Percentiles rank a stretch among this genome's conserved stretches.
Evolutionary conservation across 2,329 filamentous ascomycete species (phyloP).

Genomic region (Paraphaeosphaeria minitans): DNA sequence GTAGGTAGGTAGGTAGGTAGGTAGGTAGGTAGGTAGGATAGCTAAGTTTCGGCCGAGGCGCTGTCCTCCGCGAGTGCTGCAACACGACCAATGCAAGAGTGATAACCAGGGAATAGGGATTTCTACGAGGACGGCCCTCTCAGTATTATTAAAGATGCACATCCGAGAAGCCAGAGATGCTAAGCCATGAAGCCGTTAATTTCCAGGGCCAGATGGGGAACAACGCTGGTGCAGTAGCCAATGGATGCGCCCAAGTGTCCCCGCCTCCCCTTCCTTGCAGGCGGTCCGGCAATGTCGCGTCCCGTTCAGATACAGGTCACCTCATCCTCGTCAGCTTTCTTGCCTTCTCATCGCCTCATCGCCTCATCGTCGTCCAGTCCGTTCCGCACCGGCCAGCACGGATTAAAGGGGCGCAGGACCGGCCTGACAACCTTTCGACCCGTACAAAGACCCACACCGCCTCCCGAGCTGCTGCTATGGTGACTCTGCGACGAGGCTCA

Average conservation of each 20-base stretch:
- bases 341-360: not conserved
- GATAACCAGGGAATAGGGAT: not conserved
- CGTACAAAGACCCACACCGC: slow-evolving; percentile 1
- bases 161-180: not conserved
- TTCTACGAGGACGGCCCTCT: not conserved
- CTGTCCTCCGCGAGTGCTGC: not conserved
- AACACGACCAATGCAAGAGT: not conserved
- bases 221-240: not conserved
- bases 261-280: not conserved
- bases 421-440: slow-evolving; percentile 4
- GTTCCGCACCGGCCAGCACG: not conserved
- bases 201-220: not conserved
- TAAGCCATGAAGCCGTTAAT: slow-evolving; percentile 2
- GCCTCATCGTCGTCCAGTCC: slow-evolving; percentile 2
- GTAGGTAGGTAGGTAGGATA: no score
- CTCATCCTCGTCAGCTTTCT: slow-evolving; percentile 1
- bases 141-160: slow-evolving; percentile 6
- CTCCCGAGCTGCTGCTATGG: not conserved
- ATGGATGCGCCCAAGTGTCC: not conserved
- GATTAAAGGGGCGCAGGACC: not conserved
- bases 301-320: not conserved
- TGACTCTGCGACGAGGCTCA: not conserved
- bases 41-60: not conserved
- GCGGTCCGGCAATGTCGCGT: not conserved
- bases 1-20: no score